Evolutionary conservation across 495 filamentous ascomycete genomes (phyloP).

Genomic region (Glutinoglossum americanum): DNA sequence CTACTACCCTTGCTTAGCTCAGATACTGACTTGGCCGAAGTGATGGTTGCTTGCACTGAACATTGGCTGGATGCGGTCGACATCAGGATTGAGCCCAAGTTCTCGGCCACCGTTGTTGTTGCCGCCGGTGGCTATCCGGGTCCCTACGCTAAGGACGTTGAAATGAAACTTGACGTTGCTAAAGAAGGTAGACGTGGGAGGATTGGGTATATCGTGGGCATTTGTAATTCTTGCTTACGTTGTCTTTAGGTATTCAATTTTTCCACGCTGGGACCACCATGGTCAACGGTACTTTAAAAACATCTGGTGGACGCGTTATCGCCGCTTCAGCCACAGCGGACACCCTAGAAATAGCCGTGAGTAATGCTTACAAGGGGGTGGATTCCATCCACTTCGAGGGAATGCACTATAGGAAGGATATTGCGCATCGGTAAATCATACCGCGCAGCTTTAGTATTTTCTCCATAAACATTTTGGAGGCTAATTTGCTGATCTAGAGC

Average conservation of each 20-base stretch:
- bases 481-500: conserved; percentile 1
- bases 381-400: conserved; percentile 60
- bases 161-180: conserved; percentile 36
- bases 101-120: conserved; percentile 78
- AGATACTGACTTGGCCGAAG: conserved; percentile 72
- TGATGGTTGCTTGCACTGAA: conserved; percentile 72
- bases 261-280: conserved; percentile 87
- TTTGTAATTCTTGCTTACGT: conserved; percentile 5
- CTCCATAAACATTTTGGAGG: too few relatives aligned
- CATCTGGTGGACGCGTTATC: conserved; percentile 76
- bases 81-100: conserved; percentile 43
- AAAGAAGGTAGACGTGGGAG: conserved; percentile 17
- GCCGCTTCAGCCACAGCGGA: conserved; percentile 60
- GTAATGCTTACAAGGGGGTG: conserved; percentile 64
- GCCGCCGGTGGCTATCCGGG: conserved; percentile 92
- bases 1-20: conserved; percentile 57
- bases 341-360: conserved; percentile 58
- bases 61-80: conserved; percentile 47
- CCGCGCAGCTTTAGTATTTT: background rate
- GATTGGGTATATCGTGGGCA: background rate
- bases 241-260: conserved; percentile 34
- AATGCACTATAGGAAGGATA: conserved; percentile 88
- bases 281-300: conserved; percentile 37
- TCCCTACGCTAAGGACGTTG: conserved; percentile 58
- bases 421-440: conserved; percentile 39